Evolutionary conservation across 192 early-diverging fungal species (phyloP).

Genomic region (Coemansia sp.): DNA sequence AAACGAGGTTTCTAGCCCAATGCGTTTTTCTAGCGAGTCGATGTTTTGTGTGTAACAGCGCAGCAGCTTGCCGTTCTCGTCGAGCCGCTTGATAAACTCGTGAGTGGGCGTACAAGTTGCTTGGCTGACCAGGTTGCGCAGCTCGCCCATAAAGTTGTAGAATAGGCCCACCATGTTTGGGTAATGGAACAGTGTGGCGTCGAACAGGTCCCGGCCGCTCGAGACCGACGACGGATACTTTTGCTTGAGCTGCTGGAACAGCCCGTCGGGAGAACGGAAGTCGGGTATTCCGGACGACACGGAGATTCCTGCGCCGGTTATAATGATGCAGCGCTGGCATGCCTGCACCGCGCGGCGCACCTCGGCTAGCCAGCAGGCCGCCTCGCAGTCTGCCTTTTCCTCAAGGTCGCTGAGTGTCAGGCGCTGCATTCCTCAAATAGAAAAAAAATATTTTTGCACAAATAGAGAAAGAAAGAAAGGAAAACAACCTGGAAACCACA

Average conservation of each 20-base stretch:
- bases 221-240: constrained; percentile 69
- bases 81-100: constrained; percentile 74
- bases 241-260: constrained; percentile 78
- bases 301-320: constrained; percentile 73
- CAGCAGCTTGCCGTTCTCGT: constrained; percentile 72
- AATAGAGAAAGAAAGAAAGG: no score
- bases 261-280: constrained; percentile 90
- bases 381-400: neutral
- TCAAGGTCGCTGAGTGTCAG: constrained; percentile 17
- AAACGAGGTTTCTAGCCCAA: constrained; percentile 60
- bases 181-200: constrained; percentile 79
- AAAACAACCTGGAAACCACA: no score
- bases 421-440: constrained; percentile 19
- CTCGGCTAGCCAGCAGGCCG: constrained; percentile 3
- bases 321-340: constrained; percentile 47
- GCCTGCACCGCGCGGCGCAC: constrained; percentile 40
- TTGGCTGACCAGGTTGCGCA: constrained; percentile 67
- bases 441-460: neutral
- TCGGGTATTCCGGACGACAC: constrained; percentile 97
- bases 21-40: constrained; percentile 81
- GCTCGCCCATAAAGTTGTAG: constrained; percentile 78
- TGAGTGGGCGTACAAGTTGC: constrained; percentile 84
- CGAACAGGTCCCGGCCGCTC: constrained; percentile 89
- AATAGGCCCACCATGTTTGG: constrained; percentile 62
- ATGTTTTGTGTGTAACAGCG: constrained; percentile 98